phyloP scores from a whole-genome alignment of 441 rosid species.

The Pelargonium myrrhifolium region DNA sequence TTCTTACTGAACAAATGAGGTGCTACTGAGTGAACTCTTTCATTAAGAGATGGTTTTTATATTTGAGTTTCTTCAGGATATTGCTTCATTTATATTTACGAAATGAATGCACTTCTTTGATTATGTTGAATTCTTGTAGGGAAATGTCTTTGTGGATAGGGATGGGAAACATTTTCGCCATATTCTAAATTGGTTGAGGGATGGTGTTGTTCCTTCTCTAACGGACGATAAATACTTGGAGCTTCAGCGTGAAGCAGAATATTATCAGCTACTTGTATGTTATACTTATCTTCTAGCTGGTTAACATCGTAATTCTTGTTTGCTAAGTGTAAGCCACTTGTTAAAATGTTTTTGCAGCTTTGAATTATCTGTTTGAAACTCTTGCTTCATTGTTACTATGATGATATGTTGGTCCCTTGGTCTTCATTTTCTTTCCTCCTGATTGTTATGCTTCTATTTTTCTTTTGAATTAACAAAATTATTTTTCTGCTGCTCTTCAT shows the following conservation, averaged over 20 bases:
- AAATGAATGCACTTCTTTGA: slow-evolving; percentile 13
- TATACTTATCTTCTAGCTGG: slow-evolving; percentile 10
- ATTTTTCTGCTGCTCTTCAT: slow-evolving; percentile 1
- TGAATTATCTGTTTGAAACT: slow-evolving; percentile 1
- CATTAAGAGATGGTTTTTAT: neutral
- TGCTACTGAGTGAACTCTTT: neutral
- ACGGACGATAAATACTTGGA: slow-evolving; percentile 53
- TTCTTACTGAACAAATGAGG: neutral
- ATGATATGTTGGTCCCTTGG: neutral
- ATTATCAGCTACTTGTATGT: slow-evolving; percentile 76
- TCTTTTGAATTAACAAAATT: neutral
- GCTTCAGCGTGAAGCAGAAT: slow-evolving; percentile 80
- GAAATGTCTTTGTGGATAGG: slow-evolving; percentile 73
- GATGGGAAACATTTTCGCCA: slow-evolving; percentile 86
- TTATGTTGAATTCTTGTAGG: slow-evolving; percentile 41
- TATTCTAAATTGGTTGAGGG: slow-evolving; percentile 85
- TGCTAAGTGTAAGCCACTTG: neutral
- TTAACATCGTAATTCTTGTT: slow-evolving; percentile 2
- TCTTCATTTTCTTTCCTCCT: neutral
- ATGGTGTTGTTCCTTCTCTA: slow-evolving; percentile 61
- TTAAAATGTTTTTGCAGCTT: neutral
- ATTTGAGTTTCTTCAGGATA: slow-evolving; percentile 7
- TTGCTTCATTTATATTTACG: slow-evolving; percentile 2
- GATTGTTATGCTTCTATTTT: neutral
- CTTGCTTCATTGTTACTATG: neutral